phyloP scores from a whole-genome alignment of 2,329 filamentous ascomycete genomes.

The Stylonectria norvegica region DNA sequence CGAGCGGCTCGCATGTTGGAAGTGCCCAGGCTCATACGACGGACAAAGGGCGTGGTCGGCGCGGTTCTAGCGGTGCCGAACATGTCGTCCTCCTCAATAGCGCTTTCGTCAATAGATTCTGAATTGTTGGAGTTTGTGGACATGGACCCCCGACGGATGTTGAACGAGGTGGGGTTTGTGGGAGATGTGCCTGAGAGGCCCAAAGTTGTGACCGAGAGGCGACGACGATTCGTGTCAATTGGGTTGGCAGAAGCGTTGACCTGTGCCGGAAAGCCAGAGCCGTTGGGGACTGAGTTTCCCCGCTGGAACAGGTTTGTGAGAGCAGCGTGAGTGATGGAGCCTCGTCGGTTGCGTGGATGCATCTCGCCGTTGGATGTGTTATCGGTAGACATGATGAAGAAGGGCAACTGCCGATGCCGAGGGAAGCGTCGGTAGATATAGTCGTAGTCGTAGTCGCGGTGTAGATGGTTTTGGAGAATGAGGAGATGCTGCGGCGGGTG shows the following conservation, averaged over 20 bases:
- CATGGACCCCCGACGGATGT: conserved; percentile 61
- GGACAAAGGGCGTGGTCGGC: conserved; percentile 71
- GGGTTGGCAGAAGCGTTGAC: conserved; percentile 35
- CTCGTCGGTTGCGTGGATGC: conserved; percentile 50
- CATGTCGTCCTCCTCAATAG: conserved; percentile 63
- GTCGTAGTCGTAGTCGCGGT: conserved; percentile 23
- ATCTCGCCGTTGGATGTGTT: conserved; percentile 31
- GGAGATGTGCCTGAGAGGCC: conserved; percentile 71
- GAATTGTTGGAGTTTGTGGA: conserved; percentile 60
- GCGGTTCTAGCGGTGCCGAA: conserved; percentile 51
- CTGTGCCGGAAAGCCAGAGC: conserved; percentile 41
- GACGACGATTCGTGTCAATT: conserved; percentile 59
- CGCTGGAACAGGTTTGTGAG: conserved; percentile 58
- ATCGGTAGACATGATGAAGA: conserved; percentile 34
- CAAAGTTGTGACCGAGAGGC: conserved; percentile 71
- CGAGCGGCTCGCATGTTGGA: conserved; percentile 62
- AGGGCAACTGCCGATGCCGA: conserved; percentile 17
- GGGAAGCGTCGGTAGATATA: conserved; percentile 24
- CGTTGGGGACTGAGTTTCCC: conserved; percentile 48
- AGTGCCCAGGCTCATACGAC: conserved; percentile 87
- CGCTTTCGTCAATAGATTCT: conserved; percentile 67
- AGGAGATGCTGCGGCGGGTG: conserved; percentile 20
- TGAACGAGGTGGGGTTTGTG: conserved; percentile 47
- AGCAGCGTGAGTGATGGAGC: conserved; percentile 55
- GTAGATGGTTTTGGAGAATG: conserved; percentile 21